A percentile compares a stretch with the other conserved stretches of the same genome.
These are phyloP conservation scores for Eucalyptus pauciflora DNA, from an alignment of 345 rosid genomes.

Conservation along the genomic window DNA sequence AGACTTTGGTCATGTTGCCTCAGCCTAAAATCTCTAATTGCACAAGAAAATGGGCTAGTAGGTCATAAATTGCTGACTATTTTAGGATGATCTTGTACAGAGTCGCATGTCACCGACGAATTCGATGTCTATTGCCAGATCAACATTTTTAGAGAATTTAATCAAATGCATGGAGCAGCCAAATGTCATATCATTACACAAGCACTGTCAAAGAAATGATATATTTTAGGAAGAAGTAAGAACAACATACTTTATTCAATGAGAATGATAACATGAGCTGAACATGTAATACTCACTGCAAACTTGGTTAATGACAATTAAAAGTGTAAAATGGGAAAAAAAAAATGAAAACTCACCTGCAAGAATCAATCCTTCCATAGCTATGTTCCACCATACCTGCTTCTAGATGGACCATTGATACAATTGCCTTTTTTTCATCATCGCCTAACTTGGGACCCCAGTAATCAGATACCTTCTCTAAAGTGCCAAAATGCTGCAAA, in stretches of 20 bases:
- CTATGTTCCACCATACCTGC: conserved; percentile 59
- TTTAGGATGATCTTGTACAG: neutral
- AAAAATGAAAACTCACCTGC: conserved; percentile 34
- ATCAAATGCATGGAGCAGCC: neutral
- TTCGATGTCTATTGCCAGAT: neutral
- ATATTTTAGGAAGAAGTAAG: neutral
- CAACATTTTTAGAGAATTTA: neutral
- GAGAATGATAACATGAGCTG: neutral
- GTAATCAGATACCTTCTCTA: conserved; percentile 45
- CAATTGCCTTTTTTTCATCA: conserved; percentile 41
- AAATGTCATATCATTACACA: neutral
- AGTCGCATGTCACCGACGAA: neutral
- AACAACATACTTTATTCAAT: neutral
- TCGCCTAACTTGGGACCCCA: conserved; percentile 39
- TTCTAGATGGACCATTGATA: conserved; percentile 65
- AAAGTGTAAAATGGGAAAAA: neutral
- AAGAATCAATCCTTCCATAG: conserved; percentile 68
- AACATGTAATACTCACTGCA: neutral
- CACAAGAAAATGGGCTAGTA: neutral
- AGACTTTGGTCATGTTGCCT: neutral
- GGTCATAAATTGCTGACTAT: neutral
- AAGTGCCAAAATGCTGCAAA: conserved; percentile 46
- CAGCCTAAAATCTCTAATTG: neutral
- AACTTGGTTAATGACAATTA: neutral
- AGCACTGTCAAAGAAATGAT: neutral